Evolutionary conservation across 1,139 yeast species (phyloP), one percentile per base, ranked within the genome.

Genomic region (Geotrichum citri-aurantii): DNA sequence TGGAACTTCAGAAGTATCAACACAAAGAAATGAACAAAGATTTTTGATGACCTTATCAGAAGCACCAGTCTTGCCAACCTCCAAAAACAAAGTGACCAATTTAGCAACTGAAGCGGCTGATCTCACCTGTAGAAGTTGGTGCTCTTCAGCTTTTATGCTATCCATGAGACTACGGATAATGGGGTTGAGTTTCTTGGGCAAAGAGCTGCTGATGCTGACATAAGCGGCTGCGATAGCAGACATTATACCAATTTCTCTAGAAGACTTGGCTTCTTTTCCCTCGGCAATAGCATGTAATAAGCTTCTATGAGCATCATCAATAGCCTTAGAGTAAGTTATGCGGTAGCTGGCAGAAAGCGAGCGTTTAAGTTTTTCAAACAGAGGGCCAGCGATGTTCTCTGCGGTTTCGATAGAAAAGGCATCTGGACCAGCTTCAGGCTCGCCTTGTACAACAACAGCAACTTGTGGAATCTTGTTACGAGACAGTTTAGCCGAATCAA

Each of bases 1-100:
- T 2, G 99, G 99, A 42, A 93, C 97, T 71, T 92, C 98, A 5
- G 95, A 82, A 0, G 97, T 90, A 71, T 93, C 99, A 48, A 92
- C 97, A 75, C 99, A 93, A 54, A 93, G 72, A 69, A 93, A 93
- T 1, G 95, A 96, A 74, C 97, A 89, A 58, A 95, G 76, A 68
- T 95, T 95, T 69, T 90, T 92, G 56, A 89, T 82, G 64, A 93
- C 86, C 69, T 93, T 95, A 66, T 90, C 96, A 2, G 93, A 85
- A 2, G 95, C 95, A 48, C 85, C 84, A 23, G 72, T 72, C 67
- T 92, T 91, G 11, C 82, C 84, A 12, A 75, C 75, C 0, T 71
- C 71, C 48, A 83, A 77, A 63, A 95, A 79, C 65, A 81, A 79
- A 33, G 75, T 70, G 46, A 92, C 82, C 59, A 95, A 77, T 40